Conservation (phyloP, 495 filamentous ascomycete species). For the Annulohypoxylon bovei region DNA sequence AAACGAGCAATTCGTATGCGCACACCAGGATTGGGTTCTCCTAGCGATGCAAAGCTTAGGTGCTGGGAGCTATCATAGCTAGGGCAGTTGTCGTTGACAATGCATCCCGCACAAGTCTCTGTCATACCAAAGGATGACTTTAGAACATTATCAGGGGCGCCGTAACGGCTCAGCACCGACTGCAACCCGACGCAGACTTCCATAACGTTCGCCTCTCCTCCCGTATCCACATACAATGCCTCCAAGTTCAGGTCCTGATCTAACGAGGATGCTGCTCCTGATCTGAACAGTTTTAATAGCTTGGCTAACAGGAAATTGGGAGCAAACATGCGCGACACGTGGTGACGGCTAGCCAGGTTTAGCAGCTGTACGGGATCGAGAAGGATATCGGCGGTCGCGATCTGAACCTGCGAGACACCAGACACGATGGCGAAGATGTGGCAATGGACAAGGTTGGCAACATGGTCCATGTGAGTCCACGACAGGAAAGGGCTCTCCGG, state of each 20-base stretch:
- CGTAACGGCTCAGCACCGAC: constrained; percentile 45
- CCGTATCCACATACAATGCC: constrained; percentile 20
- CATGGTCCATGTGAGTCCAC: constrained; percentile 66
- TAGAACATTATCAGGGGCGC: constrained; percentile 54
- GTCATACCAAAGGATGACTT: constrained; percentile 65
- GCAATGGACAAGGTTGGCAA: constrained; percentile 59
- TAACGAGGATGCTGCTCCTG: background rate
- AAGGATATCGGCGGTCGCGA: constrained; percentile 54
- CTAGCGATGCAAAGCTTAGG: constrained; percentile 55
- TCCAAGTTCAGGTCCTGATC: background rate
- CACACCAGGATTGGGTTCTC: constrained; percentile 52
- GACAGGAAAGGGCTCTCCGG: constrained; percentile 53
- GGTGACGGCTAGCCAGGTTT: constrained; percentile 53
- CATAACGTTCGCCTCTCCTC: constrained; percentile 43
- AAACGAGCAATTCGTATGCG: constrained; percentile 32
- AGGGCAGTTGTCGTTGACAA: constrained; percentile 52
- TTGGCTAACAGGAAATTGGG: constrained; percentile 66
- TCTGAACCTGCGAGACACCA: constrained; percentile 60
- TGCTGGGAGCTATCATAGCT: constrained; percentile 50
- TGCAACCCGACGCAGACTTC: constrained; percentile 36
- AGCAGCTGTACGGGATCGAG: constrained; percentile 54
- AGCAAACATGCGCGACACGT: constrained; percentile 59
- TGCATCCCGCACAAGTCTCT: constrained; percentile 63
- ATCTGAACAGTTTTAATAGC: constrained; percentile 3
- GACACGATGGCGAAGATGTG: constrained; percentile 60